phyloP scores from a whole-genome alignment of 768 basidiomycete genomes.

The Floccularia luteovirens region DNA sequence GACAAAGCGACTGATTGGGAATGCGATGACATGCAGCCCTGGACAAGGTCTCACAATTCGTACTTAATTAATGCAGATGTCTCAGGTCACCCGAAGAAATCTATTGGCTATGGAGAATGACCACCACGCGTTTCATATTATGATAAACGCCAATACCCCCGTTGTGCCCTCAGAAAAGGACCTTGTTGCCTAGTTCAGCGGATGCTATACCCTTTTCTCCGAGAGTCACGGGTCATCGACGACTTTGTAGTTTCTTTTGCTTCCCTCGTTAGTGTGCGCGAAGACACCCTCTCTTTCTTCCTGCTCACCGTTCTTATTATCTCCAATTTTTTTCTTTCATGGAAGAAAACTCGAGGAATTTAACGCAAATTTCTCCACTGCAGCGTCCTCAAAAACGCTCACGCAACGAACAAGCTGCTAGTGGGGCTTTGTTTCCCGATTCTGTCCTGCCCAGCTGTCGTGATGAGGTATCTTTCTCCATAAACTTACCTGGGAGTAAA shows the following conservation, averaged over 20 bases:
- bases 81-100: no score
- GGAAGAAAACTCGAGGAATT: neutral
- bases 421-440: slow-evolving; percentile 6
- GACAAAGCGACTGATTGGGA: no score
- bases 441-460: neutral
- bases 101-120: no score
- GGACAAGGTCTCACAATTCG: no score
- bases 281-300: neutral
- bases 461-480: neutral
- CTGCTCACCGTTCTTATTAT: neutral
- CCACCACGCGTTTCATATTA: no score
- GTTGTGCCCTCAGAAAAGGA: no score
- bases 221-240: slow-evolving; percentile 21
- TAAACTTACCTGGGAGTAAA: slow-evolving; percentile 2
- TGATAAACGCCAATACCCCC: no score
- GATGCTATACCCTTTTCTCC: slow-evolving; percentile 14
- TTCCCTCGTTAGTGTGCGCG: no score
- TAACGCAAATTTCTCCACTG: neutral
- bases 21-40: no score
- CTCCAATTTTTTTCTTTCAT: neutral
- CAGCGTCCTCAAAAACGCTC: slow-evolving; percentile 24
- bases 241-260: slow-evolving; percentile 11
- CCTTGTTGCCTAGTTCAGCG: slow-evolving; percentile 10
- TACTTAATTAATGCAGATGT: no score
- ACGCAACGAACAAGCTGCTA: slow-evolving; percentile 15